Conservation (phyloP, 1,284 basidiomycete species). For the Flammula alnicola region DNA sequence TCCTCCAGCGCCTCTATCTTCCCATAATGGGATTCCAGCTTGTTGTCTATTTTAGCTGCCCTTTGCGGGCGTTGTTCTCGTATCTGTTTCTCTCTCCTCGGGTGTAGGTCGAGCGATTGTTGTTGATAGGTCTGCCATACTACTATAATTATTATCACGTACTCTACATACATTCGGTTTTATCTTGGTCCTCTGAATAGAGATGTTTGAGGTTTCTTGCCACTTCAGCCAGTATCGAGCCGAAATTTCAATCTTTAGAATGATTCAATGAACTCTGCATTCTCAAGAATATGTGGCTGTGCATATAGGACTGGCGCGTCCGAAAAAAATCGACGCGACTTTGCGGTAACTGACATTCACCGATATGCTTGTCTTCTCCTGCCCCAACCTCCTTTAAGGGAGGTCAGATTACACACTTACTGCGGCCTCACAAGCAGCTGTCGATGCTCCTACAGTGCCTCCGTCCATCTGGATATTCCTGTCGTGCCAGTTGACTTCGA, state of each 20-base stretch:
- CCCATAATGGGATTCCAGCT: conserved; percentile 16
- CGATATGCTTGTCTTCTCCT: conserved; percentile 82
- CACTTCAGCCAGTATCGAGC: too few relatives aligned
- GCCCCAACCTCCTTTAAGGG: conserved; percentile 60
- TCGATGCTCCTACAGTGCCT: conserved; percentile 40
- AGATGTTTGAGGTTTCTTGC: too few relatives aligned
- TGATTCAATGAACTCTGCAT: too few relatives aligned
- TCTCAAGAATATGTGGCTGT: too few relatives aligned
- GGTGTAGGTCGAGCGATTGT: conserved; percentile 16
- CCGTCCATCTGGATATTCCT: conserved; percentile 45
- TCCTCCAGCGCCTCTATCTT: too few relatives aligned
- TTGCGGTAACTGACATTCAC: too few relatives aligned
- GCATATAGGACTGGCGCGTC: conserved; percentile 29
- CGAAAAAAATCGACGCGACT: too few relatives aligned
- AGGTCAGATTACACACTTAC: conserved; percentile 36
- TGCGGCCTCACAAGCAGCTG: conserved; percentile 32
- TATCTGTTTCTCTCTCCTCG: conserved; percentile 16
- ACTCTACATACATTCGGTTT: conserved; percentile 8
- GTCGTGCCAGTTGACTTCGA: conserved; percentile 57
- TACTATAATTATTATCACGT: conserved; percentile 22
- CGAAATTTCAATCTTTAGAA: too few relatives aligned
- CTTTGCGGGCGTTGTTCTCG: conserved; percentile 6
- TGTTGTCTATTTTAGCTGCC: conserved; percentile 9
- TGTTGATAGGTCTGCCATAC: conserved; percentile 13
- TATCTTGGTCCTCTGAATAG: conserved; percentile 5